phyloP scores from a whole-genome alignment of 140 eudicot species.

The Cichorium intybus region DNA sequence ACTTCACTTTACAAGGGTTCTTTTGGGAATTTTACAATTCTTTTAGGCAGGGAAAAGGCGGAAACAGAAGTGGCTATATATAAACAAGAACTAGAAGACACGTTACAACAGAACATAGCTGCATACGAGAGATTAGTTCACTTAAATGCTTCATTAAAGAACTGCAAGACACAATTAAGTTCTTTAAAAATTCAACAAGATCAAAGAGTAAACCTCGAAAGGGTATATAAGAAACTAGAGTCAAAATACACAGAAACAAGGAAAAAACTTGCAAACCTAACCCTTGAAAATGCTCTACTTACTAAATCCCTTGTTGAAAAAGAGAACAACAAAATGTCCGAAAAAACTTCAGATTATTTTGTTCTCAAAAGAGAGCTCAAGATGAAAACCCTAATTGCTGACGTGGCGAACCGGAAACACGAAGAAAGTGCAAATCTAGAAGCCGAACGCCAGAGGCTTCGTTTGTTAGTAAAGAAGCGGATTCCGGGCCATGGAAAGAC shows the following conservation, averaged over 20 bases:
- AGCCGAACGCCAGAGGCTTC: conserved; percentile 73
- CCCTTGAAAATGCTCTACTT: conserved; percentile 60
- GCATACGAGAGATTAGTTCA: conserved; percentile 19
- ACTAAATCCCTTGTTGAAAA: conserved; percentile 44
- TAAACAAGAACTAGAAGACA: conserved; percentile 31
- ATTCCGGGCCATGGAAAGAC: conserved; percentile 53
- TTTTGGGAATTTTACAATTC: neutral
- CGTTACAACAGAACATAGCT: conserved; percentile 22
- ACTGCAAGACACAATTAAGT: conserved; percentile 22
- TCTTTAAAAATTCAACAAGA: conserved; percentile 16
- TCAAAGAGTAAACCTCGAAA: conserved; percentile 7
- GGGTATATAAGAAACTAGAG: conserved; percentile 29
- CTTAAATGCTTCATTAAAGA: conserved; percentile 24
- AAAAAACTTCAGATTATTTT: conserved; percentile 48
- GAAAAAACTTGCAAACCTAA: conserved; percentile 49
- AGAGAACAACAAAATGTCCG: conserved; percentile 39
- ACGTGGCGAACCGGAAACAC: conserved; percentile 54
- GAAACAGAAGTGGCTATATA: conserved; percentile 28
- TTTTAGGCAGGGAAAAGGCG: conserved; percentile 40
- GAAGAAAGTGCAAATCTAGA: conserved; percentile 57
- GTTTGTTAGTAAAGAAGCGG: conserved; percentile 59
- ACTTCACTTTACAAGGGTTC: neutral
- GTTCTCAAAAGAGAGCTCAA: conserved; percentile 69
- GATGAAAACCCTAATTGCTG: conserved; percentile 44
- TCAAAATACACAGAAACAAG: conserved; percentile 53